These are phyloP conservation scores for Pseudogymnoascus sp. DNA, from an alignment of 2,329 filamentous ascomycete species.

Conservation along the genomic window DNA sequence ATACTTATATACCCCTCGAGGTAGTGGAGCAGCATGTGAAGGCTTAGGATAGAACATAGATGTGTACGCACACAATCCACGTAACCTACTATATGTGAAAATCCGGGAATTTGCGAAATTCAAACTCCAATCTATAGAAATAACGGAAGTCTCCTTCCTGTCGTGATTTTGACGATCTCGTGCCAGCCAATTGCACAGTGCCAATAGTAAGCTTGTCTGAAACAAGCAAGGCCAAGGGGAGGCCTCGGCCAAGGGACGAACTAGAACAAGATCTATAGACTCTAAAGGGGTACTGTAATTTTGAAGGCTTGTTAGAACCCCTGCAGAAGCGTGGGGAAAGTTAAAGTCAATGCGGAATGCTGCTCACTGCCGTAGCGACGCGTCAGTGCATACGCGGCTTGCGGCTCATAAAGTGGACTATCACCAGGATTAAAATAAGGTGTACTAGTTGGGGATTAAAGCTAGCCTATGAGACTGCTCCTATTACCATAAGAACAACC, in stretches of 20 bases:
- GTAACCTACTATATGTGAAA: neutral
- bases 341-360: neutral
- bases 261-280: neutral
- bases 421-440: neutral
- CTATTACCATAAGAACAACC: neutral
- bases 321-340: neutral
- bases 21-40: neutral
- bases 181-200: neutral
- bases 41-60: neutral
- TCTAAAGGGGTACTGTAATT: neutral
- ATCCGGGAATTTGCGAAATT: neutral
- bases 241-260: neutral
- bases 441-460: conserved; percentile 13
- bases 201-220: neutral
- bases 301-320: neutral
- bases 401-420: neutral
- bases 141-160: neutral
- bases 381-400: neutral
- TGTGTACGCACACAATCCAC: neutral
- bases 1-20: neutral
- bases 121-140: neutral
- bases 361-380: neutral
- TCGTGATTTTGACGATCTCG: neutral
- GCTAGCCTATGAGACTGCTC: conserved; percentile 21
- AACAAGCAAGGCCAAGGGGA: neutral